phyloP scores from a whole-genome alignment of 495 filamentous ascomycete genomes.

The Saxispiralis lemnorum region DNA sequence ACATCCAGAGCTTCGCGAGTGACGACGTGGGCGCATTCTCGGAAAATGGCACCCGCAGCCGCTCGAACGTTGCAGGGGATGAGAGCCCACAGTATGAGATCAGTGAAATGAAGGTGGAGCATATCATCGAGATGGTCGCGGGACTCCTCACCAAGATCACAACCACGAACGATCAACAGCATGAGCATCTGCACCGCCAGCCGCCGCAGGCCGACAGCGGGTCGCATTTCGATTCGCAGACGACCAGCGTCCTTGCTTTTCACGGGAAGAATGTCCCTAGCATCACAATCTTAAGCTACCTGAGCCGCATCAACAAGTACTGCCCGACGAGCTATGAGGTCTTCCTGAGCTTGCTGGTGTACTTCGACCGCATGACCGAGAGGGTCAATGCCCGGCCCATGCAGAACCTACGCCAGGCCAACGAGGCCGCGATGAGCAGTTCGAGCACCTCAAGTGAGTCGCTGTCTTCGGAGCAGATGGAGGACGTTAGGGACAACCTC shows the following conservation, averaged over 20 bases:
- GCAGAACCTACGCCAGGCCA: conserved; percentile 30
- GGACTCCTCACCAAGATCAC: conserved; percentile 97
- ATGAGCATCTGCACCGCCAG: conserved; percentile 59
- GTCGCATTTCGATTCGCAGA: conserved; percentile 52
- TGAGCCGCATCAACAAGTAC: conserved; percentile 95
- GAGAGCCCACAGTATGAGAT: conserved; percentile 68
- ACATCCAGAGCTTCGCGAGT: conserved; percentile 75
- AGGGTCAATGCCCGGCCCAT: conserved; percentile 63
- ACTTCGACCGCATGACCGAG: conserved; percentile 98
- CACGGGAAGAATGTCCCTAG: conserved; percentile 97
- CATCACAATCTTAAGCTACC: conserved; percentile 91
- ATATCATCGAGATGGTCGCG: conserved; percentile 99
- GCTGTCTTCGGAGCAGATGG: conserved; percentile 14
- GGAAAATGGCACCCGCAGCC: conserved; percentile 21
- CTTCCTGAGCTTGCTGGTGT: conserved; percentile 84
- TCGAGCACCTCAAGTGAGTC: conserved; percentile 15
- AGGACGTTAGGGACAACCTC: conserved; percentile 11
- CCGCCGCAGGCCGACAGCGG: conserved; percentile 50
- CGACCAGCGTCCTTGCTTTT: conserved; percentile 89
- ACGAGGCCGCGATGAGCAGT: conserved; percentile 19
- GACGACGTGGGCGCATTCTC: conserved; percentile 39
- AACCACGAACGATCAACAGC: conserved; percentile 85
- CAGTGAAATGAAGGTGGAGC: conserved; percentile 88
- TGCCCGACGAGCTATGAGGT: conserved; percentile 98
- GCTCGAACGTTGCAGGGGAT: conserved; percentile 21